phyloP scores from a whole-genome alignment of 352 stramenopile genomes.

The Pythium inflatum region DNA sequence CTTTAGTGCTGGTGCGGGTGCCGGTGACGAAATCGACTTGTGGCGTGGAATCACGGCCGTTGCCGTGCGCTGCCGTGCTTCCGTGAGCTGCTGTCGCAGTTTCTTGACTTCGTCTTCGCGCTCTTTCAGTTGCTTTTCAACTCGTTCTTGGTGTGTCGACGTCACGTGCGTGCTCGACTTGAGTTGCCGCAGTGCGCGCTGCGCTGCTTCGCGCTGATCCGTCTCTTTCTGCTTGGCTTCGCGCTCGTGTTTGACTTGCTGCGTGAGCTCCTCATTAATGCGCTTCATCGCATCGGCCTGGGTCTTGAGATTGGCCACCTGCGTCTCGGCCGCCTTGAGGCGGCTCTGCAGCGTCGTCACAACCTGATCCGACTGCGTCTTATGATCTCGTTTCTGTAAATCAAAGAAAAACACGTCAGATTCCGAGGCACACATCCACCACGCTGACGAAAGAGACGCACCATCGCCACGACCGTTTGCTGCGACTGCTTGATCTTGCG shows the following conservation, averaged over 20 bases:
- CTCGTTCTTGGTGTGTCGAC: conserved; percentile 64
- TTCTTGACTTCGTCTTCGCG: conserved; percentile 84
- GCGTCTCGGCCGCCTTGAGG: conserved; percentile 78
- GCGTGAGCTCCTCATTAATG: conserved; percentile 67
- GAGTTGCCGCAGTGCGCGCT: conserved; percentile 66
- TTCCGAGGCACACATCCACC: neutral
- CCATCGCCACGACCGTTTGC: conserved; percentile 88
- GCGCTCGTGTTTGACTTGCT: conserved; percentile 73
- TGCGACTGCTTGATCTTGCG: conserved; percentile 90
- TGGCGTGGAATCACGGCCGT: conserved; percentile 71
- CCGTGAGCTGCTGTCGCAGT: conserved; percentile 67
- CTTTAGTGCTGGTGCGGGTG: conserved; percentile 42
- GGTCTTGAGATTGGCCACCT: conserved; percentile 59
- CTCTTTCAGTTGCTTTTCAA: conserved; percentile 72
- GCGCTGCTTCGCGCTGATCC: conserved; percentile 70
- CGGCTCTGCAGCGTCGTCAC: conserved; percentile 74
- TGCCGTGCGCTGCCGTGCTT: conserved; percentile 73
- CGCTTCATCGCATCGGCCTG: conserved; percentile 73
- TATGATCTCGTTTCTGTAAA: conserved; percentile 91
- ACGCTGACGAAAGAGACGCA: conserved; percentile 55
- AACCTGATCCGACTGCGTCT: conserved; percentile 91
- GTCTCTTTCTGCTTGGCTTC: conserved; percentile 66
- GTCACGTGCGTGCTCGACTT: conserved; percentile 71
- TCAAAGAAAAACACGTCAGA: conserved; percentile 27
- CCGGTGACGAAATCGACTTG: conserved; percentile 9